Conservation (phyloP, 2,329 filamentous ascomycete species). For the Alternaria panax region DNA sequence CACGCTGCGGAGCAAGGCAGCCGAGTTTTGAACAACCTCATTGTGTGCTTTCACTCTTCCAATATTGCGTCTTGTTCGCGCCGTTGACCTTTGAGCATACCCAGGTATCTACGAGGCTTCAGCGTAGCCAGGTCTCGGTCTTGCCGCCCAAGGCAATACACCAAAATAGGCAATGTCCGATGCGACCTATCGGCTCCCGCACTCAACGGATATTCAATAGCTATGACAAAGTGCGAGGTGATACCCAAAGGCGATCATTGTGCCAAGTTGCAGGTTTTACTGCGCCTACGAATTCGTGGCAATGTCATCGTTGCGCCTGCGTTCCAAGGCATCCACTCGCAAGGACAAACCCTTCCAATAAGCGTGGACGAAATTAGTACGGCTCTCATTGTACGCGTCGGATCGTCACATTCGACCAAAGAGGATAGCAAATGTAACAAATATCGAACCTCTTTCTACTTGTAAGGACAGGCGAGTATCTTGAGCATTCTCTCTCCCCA, state of each 20-base stretch:
- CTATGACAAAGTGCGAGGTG: not conserved
- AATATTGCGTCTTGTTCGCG: not conserved
- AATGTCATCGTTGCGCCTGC: not conserved
- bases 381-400: not conserved
- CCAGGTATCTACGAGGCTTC: not conserved
- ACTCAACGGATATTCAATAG: not conserved
- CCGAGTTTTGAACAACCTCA: not conserved
- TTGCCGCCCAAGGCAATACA: not conserved
- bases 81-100: not conserved
- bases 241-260: not conserved
- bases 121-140: not conserved
- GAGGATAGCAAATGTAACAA: not conserved
- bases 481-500: not conserved
- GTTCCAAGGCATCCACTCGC: not conserved
- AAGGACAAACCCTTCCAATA: not conserved
- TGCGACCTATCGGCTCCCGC: not conserved
- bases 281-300: not conserved
- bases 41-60: not conserved
- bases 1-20: not conserved
- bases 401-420: not conserved
- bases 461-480: not conserved
- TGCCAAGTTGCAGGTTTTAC: not conserved
- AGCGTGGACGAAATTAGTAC: not conserved
- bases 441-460: not conserved
- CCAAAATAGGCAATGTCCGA: conserved; percentile 1